A percentile compares a stretch with the other conserved stretches of the same genome.
These are phyloP conservation scores for Hymenochaete sp. DNA, from an alignment of 1,284 basidiomycete species.

Conservation along the genomic window DNA sequence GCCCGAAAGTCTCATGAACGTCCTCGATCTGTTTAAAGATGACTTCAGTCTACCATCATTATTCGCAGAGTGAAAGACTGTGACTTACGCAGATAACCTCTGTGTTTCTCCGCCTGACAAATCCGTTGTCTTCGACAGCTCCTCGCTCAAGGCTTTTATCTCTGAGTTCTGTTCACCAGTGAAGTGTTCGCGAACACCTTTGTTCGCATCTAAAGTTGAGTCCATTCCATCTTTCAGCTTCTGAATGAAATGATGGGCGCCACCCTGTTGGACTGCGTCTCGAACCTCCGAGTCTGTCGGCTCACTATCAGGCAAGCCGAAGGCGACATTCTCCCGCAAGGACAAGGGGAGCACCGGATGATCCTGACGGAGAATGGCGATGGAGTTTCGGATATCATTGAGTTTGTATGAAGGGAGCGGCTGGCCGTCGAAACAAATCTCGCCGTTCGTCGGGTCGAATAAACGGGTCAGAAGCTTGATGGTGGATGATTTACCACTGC, in stretches of 20 bases:
- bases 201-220: constrained; percentile 29
- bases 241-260: constrained; percentile 29
- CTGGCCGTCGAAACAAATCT: constrained; percentile 32
- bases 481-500: constrained; percentile 41
- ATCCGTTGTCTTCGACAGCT: constrained; percentile 28
- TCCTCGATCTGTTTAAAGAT: constrained; percentile 28
- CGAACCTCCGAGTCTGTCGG: constrained; percentile 23
- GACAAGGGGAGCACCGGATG: constrained; percentile 36
- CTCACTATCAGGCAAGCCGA: constrained; percentile 22
- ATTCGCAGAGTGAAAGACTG: neutral
- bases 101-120: constrained; percentile 36
- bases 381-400: constrained; percentile 27
- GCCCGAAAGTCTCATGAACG: constrained; percentile 32
- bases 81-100: constrained; percentile 33
- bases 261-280: constrained; percentile 30
- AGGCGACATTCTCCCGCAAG: constrained; percentile 34
- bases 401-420: constrained; percentile 25
- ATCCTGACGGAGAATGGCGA: constrained; percentile 32
- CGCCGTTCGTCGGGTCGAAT: constrained; percentile 31
- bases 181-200: neutral
- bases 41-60: neutral
- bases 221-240: constrained; percentile 29
- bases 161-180: neutral
- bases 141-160: constrained; percentile 24
- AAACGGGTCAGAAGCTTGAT: constrained; percentile 38